A percentile compares a stretch with the other conserved stretches of the same genome.
Conservation (phyloP, 1,139 yeast species). For the Saccharomyces hybrid region DNA sequence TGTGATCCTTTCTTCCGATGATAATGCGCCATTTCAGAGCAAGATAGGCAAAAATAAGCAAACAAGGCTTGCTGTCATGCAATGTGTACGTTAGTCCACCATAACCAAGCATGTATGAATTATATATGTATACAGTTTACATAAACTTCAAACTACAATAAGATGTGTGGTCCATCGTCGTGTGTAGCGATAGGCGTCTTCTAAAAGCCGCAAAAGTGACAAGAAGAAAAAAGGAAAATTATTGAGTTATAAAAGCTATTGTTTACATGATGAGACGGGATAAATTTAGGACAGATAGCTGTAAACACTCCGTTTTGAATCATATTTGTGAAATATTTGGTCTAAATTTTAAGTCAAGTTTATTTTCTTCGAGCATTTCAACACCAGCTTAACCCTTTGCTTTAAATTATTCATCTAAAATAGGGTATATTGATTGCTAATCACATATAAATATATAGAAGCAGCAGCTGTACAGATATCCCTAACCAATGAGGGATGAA, state of each 20-base stretch:
- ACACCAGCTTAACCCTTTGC: not conserved
- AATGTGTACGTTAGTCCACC: not conserved
- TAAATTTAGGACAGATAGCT: not conserved
- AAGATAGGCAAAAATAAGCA: no score
- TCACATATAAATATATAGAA: not conserved
- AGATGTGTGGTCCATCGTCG: not conserved
- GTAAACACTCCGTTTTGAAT: not conserved
- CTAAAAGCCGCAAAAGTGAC: constrained; percentile 1
- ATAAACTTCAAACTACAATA: not conserved
- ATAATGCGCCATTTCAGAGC: not conserved
- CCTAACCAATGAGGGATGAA: not conserved
- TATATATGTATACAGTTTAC: not conserved
- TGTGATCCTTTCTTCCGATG: not conserved
- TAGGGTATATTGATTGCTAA: not conserved
- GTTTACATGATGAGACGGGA: not conserved
- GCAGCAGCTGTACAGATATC: not conserved
- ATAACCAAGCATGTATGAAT: not conserved
- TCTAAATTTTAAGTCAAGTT: not conserved
- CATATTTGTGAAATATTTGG: not conserved
- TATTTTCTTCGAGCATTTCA: not conserved
- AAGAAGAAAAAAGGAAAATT: not conserved
- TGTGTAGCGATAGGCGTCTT: not conserved
- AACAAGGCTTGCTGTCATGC: not conserved
- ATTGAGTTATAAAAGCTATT: not conserved
- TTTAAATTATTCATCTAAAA: not conserved